Conservation (phyloP, 768 basidiomycete species). For the Russula griseocarnosa region DNA sequence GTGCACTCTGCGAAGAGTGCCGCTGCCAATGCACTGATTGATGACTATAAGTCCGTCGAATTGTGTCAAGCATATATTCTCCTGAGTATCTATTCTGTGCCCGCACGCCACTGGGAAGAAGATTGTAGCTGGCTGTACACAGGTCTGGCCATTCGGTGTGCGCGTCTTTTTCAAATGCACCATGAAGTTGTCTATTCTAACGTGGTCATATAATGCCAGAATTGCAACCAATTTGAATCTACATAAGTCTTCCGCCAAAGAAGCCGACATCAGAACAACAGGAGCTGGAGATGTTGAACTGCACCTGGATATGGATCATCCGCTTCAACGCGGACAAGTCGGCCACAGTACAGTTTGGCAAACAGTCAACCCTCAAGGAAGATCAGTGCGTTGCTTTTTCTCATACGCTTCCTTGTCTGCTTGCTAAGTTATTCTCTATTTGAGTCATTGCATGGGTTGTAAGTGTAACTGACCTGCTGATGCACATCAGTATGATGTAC, state of each 20-base stretch:
- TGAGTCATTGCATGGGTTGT: background rate
- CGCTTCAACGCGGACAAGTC: conserved; percentile 91
- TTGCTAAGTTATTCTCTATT: background rate
- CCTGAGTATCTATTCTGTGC: conserved; percentile 71
- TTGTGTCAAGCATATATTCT: conserved; percentile 80
- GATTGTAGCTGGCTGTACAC: conserved; percentile 88
- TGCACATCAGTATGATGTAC: conserved; percentile 25
- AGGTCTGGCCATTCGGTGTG: conserved; percentile 79
- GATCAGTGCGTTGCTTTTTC: conserved; percentile 62
- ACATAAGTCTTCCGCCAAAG: conserved; percentile 67
- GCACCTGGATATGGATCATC: conserved; percentile 85
- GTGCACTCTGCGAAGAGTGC: conserved; percentile 76
- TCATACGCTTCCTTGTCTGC: conserved; percentile 29
- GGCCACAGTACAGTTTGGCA: conserved; percentile 84
- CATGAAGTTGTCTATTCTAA: background rate
- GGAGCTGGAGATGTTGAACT: conserved; percentile 82
- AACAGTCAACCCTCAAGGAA: conserved; percentile 70
- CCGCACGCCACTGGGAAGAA: conserved; percentile 79
- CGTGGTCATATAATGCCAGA: conserved; percentile 38
- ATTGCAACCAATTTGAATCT: conserved; percentile 88
- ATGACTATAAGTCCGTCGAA: conserved; percentile 78
- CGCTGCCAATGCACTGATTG: conserved; percentile 71
- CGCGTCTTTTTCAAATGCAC: conserved; percentile 25
- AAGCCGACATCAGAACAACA: conserved; percentile 76
- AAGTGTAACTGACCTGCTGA: background rate